Conservation (phyloP, 2,329 filamentous ascomycete species). For the Fusarium tricinctum region DNA sequence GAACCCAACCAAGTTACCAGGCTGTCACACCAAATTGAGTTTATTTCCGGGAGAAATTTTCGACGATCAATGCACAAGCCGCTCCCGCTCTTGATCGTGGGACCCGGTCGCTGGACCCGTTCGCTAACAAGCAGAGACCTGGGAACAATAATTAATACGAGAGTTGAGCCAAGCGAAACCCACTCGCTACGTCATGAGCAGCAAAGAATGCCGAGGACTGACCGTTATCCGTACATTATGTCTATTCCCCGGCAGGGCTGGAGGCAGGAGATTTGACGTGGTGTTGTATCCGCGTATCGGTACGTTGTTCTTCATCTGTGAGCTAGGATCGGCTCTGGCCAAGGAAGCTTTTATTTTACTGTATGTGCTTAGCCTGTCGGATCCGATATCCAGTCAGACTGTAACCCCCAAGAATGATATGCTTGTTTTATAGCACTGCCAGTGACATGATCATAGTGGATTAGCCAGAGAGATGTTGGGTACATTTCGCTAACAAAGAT, state of each 20-base stretch:
- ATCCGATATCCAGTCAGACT: too few species aligned
- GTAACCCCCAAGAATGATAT: too few species aligned
- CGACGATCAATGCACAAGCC: background rate
- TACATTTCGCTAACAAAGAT: too few species aligned
- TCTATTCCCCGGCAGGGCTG: background rate
- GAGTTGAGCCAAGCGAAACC: background rate
- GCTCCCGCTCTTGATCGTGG: background rate
- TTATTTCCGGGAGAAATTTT: conserved; percentile 2
- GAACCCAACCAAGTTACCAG: background rate
- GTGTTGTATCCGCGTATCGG: background rate
- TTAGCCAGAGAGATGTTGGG: too few species aligned
- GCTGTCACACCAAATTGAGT: background rate
- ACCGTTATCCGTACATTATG: background rate
- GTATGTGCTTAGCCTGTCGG: too few species aligned
- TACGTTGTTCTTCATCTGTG: too few species aligned
- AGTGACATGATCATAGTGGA: too few species aligned
- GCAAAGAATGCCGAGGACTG: background rate
- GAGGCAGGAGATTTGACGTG: background rate
- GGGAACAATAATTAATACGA: background rate
- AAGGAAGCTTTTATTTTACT: too few species aligned
- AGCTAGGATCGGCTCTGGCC: too few species aligned
- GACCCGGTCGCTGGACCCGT: background rate
- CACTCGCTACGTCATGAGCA: background rate
- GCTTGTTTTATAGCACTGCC: too few species aligned
- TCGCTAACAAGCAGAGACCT: background rate